Evolutionary conservation across 2,329 filamentous ascomycete species (phyloP).

Genomic region (Botrytis medusae): DNA sequence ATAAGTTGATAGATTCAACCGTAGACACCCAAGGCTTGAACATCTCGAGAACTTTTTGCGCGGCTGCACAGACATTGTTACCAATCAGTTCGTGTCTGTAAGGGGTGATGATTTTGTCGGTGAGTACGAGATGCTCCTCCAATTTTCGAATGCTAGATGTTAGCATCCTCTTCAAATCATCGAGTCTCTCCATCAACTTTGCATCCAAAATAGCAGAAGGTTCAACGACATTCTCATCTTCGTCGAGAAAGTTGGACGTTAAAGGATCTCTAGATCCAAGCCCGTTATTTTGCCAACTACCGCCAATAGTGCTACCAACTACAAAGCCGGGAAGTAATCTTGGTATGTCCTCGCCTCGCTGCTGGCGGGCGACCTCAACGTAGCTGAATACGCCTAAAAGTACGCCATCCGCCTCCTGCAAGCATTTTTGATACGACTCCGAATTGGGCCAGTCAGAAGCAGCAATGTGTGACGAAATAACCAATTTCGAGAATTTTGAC

Average conservation of each 20-base stretch:
- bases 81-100: conserved; percentile 77
- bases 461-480: conserved; percentile 96
- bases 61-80: conserved; percentile 77
- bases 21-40: conserved; percentile 88
- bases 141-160: conserved; percentile 83
- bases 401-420: conserved; percentile 97
- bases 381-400: conserved; percentile 93
- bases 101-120: conserved; percentile 79
- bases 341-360: conserved; percentile 88
- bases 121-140: conserved; percentile 75
- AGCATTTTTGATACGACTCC: conserved; percentile 90
- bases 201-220: conserved; percentile 73
- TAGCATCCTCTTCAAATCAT: conserved; percentile 81
- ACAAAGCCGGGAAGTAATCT: conserved; percentile 94
- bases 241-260: conserved; percentile 82
- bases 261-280: conserved; percentile 66
- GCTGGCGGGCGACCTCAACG: conserved; percentile 90
- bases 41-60: conserved; percentile 77
- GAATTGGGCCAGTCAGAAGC: conserved; percentile 93
- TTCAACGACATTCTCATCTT: conserved; percentile 70
- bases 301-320: conserved; percentile 77
- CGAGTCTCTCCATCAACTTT: conserved; percentile 76
- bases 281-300: conserved; percentile 80
- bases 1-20: conserved; percentile 89
- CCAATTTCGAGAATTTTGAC: conserved; percentile 99